These are phyloP conservation scores for Daldinia caldariorum DNA, from an alignment of 495 filamentous ascomycete species.

Conservation along the genomic window DNA sequence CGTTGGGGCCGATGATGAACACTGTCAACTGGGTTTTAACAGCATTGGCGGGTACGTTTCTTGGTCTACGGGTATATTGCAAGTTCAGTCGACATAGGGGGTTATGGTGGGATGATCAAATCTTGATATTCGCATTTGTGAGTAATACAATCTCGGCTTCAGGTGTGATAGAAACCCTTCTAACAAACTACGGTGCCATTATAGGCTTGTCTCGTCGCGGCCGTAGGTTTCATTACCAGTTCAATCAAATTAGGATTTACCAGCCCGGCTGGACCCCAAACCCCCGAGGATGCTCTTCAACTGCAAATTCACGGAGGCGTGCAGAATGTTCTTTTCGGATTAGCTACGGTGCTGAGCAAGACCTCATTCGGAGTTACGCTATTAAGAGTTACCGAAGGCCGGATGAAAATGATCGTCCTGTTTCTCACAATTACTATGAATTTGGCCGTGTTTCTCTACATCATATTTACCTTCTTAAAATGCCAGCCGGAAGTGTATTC, in stretches of 20 bases:
- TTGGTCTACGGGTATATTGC: constrained; percentile 46
- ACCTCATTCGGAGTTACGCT: constrained; percentile 52
- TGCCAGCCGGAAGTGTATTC: constrained; percentile 51
- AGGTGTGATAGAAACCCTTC: not conserved
- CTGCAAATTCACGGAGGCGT: constrained; percentile 42
- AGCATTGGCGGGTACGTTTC: constrained; percentile 46
- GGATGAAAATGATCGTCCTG: constrained; percentile 45
- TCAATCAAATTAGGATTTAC: constrained; percentile 38
- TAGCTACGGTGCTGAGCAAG: constrained; percentile 46
- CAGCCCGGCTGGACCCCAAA: constrained; percentile 22
- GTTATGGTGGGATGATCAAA: constrained; percentile 51
- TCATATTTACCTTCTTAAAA: constrained; percentile 52
- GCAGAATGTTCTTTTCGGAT: constrained; percentile 40
- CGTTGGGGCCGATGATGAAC: constrained; percentile 51
- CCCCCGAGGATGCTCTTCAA: constrained; percentile 14
- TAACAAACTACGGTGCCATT: constrained; percentile 1
- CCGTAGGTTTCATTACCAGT: constrained; percentile 35
- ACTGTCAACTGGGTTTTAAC: constrained; percentile 52
- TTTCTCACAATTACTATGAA: constrained; percentile 51
- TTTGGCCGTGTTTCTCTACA: constrained; percentile 50
- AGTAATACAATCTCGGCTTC: constrained; percentile 13
- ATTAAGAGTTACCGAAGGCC: constrained; percentile 47
- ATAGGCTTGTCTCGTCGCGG: constrained; percentile 30
- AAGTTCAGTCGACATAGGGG: constrained; percentile 43
- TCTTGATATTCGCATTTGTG: constrained; percentile 55